These are phyloP conservation scores for Cryptosporidium bovis DNA, from an alignment of 169 alveolate species.

Conservation along the genomic window DNA sequence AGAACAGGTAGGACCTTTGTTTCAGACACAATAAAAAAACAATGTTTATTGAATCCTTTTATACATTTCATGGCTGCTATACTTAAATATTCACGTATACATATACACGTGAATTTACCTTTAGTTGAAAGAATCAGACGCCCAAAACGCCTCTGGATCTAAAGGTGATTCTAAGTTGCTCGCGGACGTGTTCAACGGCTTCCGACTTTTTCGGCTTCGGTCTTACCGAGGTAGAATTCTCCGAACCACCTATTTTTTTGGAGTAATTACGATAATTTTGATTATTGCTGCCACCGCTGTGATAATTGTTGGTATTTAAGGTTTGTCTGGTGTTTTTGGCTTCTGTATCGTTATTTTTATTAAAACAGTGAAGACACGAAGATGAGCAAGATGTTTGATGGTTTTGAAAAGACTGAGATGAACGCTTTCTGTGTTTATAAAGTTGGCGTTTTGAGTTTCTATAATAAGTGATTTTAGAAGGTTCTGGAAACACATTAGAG, in stretches of 20 bases:
- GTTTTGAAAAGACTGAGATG: not conserved
- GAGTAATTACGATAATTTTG: not conserved
- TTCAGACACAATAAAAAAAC: too few relatives aligned
- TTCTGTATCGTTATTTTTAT: not conserved
- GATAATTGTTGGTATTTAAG: not conserved
- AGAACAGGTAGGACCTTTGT: too few relatives aligned
- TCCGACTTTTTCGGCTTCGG: constrained; percentile 28
- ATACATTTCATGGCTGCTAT: too few relatives aligned
- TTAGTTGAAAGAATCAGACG: not conserved
- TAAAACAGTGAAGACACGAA: too few relatives aligned
- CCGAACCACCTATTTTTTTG: constrained; percentile 7
- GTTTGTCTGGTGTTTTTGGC: not conserved
- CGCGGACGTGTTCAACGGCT: constrained; percentile 74
- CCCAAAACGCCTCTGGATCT: constrained; percentile 57
- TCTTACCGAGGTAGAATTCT: too few relatives aligned
- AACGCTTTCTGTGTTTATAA: constrained; percentile 10
- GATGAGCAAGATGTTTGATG: not conserved
- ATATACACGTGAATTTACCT: too few relatives aligned
- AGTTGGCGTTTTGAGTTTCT: constrained; percentile 22
- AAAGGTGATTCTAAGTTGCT: constrained; percentile 42
- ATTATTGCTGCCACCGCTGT: not conserved
- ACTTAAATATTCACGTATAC: too few relatives aligned
- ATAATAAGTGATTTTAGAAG: constrained; percentile 1
- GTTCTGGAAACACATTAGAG: not conserved
- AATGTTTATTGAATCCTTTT: too few relatives aligned